Evolutionary conservation across 257 asterid genomes (phyloP).

Genomic region (Buddleja alternifolia): DNA sequence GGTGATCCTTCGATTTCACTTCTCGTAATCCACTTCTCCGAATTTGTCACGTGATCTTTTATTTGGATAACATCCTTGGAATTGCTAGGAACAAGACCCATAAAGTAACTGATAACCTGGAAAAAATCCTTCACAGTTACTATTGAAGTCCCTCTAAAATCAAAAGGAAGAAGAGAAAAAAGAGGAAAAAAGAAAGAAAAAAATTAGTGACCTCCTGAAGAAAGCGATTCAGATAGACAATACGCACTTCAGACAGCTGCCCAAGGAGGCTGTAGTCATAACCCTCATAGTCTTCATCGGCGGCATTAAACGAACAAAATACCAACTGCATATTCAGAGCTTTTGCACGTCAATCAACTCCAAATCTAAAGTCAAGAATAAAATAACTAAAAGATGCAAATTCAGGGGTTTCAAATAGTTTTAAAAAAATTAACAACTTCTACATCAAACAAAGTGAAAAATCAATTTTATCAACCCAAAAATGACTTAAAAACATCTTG

Average conservation of each 20-base stretch:
- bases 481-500: background rate
- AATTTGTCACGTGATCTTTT: slow-evolving; percentile 81
- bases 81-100: slow-evolving; percentile 88
- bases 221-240: slow-evolving; percentile 92
- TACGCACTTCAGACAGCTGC: slow-evolving; percentile 90
- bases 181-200: slow-evolving; percentile 15
- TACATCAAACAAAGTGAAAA: slow-evolving; percentile 3
- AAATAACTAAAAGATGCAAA: slow-evolving; percentile 1
- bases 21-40: slow-evolving; percentile 74
- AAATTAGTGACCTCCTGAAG: slow-evolving; percentile 74
- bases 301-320: slow-evolving; percentile 79
- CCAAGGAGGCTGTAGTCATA: slow-evolving; percentile 92
- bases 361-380: slow-evolving; percentile 12
- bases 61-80: slow-evolving; percentile 73
- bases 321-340: slow-evolving; percentile 58
- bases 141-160: slow-evolving; percentile 14
- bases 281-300: slow-evolving; percentile 93
- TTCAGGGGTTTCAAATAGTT: background rate
- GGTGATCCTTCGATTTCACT: slow-evolving; percentile 96
- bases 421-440: background rate
- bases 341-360: slow-evolving; percentile 16
- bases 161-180: slow-evolving; percentile 12
- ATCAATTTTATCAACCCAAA: slow-evolving; percentile 10
- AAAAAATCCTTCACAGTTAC: slow-evolving; percentile 25
- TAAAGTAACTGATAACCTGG: slow-evolving; percentile 84